Base-by-base conservation (phyloP, 108 stramenopile genomes). In the Licmophora abbreviata region DNA sequence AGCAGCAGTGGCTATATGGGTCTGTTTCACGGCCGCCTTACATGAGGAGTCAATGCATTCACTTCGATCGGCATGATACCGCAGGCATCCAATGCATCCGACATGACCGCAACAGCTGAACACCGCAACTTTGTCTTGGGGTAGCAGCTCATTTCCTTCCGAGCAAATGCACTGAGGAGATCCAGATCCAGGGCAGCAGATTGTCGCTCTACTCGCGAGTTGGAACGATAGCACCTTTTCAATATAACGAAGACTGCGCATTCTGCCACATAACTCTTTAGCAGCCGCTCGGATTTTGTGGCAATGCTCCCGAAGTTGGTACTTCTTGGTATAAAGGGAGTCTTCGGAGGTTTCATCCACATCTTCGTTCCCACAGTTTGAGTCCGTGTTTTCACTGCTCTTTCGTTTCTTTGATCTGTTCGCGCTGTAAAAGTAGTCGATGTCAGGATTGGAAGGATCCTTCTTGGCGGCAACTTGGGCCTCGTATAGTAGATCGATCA, bases 261-360 rank as follows among this genome's bases (percentile, higher is more conserved):
- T 34, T n/a, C 71, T 36, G 11, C 71, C 71, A 27, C 58, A 63
- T 28, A 66, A 53, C 49, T 66, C 71, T 50, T 66, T 66, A 24
- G 26, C 32, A 6, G 48, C 27, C 1, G 56, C 21, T n/a, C 64
- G 54, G 1, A 71, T 30, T 11, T 29, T 29, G 32, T 64, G 57
- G 26, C 60, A 40, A 28, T 60, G 44, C 27, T 64, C 51, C 21
- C 63, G 58, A 11, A 71, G 46, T 1, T 46, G 38, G 20, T 31
- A 44, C 46, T 66, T 66, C 55, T 66, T 48, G 20, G 44, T 54
- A 27, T 56, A 62, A 18, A 58, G 55, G 15, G 30, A 21, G 11
- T 28, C 35, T 37, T 54, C 69, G 9, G 26, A 12, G 4, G 26
- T 30, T 40, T 54, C 37, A 4, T 30, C 10, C 8, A 15, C n/a